Conservation (phyloP, 495 filamentous ascomycete species). For the Xylaria venustula region DNA sequence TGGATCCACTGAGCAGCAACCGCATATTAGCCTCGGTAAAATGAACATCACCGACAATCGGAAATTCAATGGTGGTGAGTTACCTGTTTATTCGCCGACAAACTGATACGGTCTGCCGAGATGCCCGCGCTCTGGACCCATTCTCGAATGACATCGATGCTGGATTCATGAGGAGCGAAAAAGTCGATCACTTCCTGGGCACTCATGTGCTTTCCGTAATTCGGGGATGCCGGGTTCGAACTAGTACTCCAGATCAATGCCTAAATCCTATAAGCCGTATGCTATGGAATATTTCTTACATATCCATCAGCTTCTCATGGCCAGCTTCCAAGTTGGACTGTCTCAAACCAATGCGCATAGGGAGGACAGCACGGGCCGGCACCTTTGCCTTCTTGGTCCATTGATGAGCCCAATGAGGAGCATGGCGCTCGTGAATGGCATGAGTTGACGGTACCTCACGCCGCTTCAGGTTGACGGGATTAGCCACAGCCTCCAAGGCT, state of each 20-base stretch:
- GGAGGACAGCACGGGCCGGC: slow-evolving; percentile 16
- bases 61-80: neutral
- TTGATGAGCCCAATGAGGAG: slow-evolving; percentile 24
- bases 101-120: slow-evolving; percentile 20
- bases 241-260: slow-evolving; percentile 66
- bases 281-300: slow-evolving; percentile 14
- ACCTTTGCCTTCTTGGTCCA: slow-evolving; percentile 24
- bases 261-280: neutral
- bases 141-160: slow-evolving; percentile 41
- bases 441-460: slow-evolving; percentile 29
- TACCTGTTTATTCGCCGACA: slow-evolving; percentile 27
- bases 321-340: slow-evolving; percentile 31
- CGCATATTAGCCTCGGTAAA: slow-evolving; percentile 32
- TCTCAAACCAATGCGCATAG: slow-evolving; percentile 33
- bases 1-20: slow-evolving; percentile 37
- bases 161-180: slow-evolving; percentile 46
- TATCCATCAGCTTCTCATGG: slow-evolving; percentile 34
- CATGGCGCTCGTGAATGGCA: slow-evolving; percentile 32
- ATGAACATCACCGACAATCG: slow-evolving; percentile 17
- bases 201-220: slow-evolving; percentile 55
- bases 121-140: slow-evolving; percentile 56
- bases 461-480: slow-evolving; percentile 18
- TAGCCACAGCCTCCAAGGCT: slow-evolving; percentile 20
- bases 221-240: slow-evolving; percentile 64
- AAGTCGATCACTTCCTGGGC: slow-evolving; percentile 48